A percentile compares a stretch with the other conserved stretches of the same genome.
phyloP scores from a whole-genome alignment of 2,329 filamentous ascomycete species.

The Clonostachys byssicola region DNA sequence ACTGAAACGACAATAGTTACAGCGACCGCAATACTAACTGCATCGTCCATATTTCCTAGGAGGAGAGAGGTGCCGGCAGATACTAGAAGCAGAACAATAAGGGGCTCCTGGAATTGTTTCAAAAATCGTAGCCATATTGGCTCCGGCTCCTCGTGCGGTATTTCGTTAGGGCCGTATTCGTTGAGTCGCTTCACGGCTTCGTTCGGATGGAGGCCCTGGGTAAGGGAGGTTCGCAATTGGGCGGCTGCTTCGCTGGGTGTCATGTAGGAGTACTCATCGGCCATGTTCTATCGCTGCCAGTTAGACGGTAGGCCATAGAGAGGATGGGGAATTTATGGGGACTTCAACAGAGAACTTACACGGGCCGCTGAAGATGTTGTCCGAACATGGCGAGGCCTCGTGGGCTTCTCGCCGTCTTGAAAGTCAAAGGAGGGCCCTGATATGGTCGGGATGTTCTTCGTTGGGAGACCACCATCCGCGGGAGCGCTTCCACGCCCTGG shows the following conservation, averaged over 20 bases:
- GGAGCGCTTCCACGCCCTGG: slow-evolving; percentile 21
- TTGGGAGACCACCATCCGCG: slow-evolving; percentile 23
- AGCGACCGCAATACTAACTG: slow-evolving; percentile 89
- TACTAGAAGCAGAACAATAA: slow-evolving; percentile 86
- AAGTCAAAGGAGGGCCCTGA: slow-evolving; percentile 16
- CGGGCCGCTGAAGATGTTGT: slow-evolving; percentile 52
- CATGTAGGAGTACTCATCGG: slow-evolving; percentile 62
- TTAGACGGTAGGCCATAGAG: slow-evolving; percentile 8
- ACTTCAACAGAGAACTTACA: slow-evolving; percentile 26
- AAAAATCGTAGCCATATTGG: slow-evolving; percentile 92
- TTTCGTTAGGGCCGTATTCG: slow-evolving; percentile 86
- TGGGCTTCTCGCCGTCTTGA: slow-evolving; percentile 14
- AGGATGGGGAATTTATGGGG: background rate
- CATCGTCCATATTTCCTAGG: slow-evolving; percentile 92
- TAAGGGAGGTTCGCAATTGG: slow-evolving; percentile 77
- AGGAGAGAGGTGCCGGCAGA: slow-evolving; percentile 86
- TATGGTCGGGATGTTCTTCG: slow-evolving; percentile 21
- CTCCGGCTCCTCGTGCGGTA: slow-evolving; percentile 89
- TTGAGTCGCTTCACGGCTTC: slow-evolving; percentile 78
- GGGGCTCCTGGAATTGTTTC: slow-evolving; percentile 93
- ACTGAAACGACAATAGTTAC: slow-evolving; percentile 97
- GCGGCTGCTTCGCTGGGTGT: slow-evolving; percentile 75
- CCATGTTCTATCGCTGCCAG: slow-evolving; percentile 34
- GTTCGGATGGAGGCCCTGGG: slow-evolving; percentile 72
- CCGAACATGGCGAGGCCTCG: slow-evolving; percentile 30